A percentile compares a stretch with the other conserved stretches of the same genome.
phyloP scores from a whole-genome alignment of 2,329 filamentous ascomycete genomes.

The Ophiostoma himal-ulmi region DNA sequence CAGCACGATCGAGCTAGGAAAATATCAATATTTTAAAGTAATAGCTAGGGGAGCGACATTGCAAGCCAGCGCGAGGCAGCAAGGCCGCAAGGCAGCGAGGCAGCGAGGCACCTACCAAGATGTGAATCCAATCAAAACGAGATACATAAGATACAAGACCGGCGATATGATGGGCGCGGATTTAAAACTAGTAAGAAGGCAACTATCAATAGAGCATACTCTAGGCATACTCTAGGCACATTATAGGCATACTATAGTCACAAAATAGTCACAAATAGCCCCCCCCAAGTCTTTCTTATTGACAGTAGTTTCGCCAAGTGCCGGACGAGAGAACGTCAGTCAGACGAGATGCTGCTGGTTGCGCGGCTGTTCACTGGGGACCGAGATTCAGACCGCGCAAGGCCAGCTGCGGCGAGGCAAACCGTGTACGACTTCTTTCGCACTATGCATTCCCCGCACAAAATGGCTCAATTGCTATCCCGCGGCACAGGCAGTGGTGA shows the following conservation, averaged over 20 bases:
- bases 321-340: not conserved
- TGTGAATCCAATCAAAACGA: not conserved
- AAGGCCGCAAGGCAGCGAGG: too few species aligned
- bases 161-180: constrained; percentile 1
- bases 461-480: not conserved
- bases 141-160: not conserved
- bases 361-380: not conserved
- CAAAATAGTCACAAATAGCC: too few species aligned
- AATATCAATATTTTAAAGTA: too few species aligned
- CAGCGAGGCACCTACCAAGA: not conserved
- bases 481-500: not conserved
- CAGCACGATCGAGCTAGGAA: not conserved
- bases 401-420: not conserved
- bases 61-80: too few species aligned
- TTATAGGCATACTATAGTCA: too few species aligned
- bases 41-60: too few species aligned
- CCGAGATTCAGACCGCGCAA: not conserved
- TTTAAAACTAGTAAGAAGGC: not conserved
- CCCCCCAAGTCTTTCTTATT: too few species aligned
- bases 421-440: not conserved
- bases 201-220: too few species aligned
- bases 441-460: too few species aligned
- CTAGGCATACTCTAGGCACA: too few species aligned
- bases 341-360: not conserved
- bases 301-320: too few species aligned